These are phyloP conservation scores for Barnettozyma californica DNA, from an alignment of 805 yeast species.

Conservation along the genomic window DNA sequence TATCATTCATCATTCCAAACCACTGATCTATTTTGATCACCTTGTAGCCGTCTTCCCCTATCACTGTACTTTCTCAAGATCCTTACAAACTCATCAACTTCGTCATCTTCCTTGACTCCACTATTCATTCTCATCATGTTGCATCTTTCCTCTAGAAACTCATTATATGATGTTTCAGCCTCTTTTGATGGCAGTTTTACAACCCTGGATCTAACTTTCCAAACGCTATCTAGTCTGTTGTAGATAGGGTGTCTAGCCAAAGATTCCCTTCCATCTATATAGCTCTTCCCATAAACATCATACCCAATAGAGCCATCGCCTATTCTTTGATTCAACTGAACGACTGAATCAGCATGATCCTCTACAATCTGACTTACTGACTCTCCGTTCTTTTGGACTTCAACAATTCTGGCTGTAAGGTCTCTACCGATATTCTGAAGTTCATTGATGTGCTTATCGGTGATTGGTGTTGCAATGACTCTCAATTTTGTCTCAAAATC, in stretches of 20 bases:
- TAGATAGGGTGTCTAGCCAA: conserved; percentile 21
- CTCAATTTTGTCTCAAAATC: conserved; percentile 26
- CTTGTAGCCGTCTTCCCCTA: conserved; percentile 22
- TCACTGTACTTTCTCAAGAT: conserved; percentile 26
- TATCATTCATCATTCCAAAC: conserved; percentile 23
- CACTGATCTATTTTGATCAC: not conserved
- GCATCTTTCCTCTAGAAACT: conserved; percentile 23
- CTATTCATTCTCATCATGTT: conserved; percentile 22
- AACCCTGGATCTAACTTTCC: conserved; percentile 31
- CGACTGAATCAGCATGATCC: conserved; percentile 16
- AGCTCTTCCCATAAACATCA: conserved; percentile 31
- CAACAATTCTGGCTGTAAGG: conserved; percentile 9
- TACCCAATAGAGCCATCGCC: conserved; percentile 32
- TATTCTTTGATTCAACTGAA: conserved; percentile 17
- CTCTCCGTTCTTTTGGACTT: conserved; percentile 6
- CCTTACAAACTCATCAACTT: conserved; percentile 18
- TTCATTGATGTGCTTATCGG: conserved; percentile 22
- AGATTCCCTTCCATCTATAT: conserved; percentile 29
- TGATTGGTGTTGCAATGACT: conserved; percentile 31
- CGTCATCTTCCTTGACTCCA: conserved; percentile 15
- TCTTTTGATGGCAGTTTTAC: conserved; percentile 18
- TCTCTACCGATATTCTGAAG: conserved; percentile 18
- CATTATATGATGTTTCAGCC: conserved; percentile 18
- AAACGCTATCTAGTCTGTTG: conserved; percentile 21
- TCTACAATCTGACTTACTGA: conserved; percentile 10